Evolutionary conservation across 495 filamentous ascomycete genomes (phyloP).

Genomic region (Annulohypoxylon bovei): DNA sequence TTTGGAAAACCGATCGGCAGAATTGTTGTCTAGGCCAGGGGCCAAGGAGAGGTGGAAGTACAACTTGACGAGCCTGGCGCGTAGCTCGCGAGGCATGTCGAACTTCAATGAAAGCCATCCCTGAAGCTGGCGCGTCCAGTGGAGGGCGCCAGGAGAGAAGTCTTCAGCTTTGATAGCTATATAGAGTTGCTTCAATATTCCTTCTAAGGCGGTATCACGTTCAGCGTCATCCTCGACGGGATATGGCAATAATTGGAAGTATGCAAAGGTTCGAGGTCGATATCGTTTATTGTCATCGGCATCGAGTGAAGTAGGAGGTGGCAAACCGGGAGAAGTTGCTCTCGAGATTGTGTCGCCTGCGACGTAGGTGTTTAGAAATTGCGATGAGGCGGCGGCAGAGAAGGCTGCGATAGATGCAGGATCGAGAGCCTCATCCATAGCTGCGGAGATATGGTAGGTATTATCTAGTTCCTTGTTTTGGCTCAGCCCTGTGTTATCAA

Average conservation of each 20-base stretch:
- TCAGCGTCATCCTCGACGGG: constrained; percentile 78
- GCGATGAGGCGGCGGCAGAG: constrained; percentile 38
- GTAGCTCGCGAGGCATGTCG: constrained; percentile 83
- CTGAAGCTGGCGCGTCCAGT: constrained; percentile 96
- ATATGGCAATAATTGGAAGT: constrained; percentile 89
- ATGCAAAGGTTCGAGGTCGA: constrained; percentile 91
- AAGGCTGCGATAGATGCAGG: constrained; percentile 34
- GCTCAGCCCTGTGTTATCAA: constrained; percentile 2
- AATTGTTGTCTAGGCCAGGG: constrained; percentile 82
- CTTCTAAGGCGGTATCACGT: constrained; percentile 76
- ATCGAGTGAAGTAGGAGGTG: constrained; percentile 43
- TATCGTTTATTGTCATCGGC: constrained; percentile 67
- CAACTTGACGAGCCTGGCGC: constrained; percentile 84
- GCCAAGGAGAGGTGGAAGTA: constrained; percentile 96
- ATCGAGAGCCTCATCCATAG: constrained; percentile 49
- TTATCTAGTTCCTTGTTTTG: not conserved
- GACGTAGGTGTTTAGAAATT: constrained; percentile 39
- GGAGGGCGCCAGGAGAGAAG: constrained; percentile 89
- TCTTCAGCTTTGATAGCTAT: constrained; percentile 91
- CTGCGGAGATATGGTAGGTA: not conserved
- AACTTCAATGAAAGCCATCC: constrained; percentile 98
- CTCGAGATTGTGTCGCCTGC: constrained; percentile 58
- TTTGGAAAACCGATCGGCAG: constrained; percentile 90
- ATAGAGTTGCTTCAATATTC: constrained; percentile 92
- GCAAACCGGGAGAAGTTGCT: constrained; percentile 58